Conservation (phyloP, 805 yeast genomes). For the Candida ipomoeae region DNA sequence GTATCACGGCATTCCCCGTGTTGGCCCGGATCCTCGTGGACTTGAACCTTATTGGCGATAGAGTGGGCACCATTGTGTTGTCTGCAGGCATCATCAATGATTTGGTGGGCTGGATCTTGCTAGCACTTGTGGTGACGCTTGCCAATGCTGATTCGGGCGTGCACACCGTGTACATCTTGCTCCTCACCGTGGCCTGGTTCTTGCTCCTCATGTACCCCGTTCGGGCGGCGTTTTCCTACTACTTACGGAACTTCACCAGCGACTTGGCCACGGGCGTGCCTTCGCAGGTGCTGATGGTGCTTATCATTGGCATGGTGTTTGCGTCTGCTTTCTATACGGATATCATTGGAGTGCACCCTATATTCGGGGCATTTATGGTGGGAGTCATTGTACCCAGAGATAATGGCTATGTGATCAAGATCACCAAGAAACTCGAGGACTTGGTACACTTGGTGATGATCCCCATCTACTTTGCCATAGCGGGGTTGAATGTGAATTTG, state of each 20-base stretch:
- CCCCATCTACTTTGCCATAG: slow-evolving; percentile 76
- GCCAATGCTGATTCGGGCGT: slow-evolving; percentile 71
- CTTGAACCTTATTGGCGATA: slow-evolving; percentile 61
- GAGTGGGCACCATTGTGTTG: slow-evolving; percentile 67
- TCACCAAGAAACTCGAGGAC: slow-evolving; percentile 76
- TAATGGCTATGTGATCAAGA: slow-evolving; percentile 61
- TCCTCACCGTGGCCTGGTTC: slow-evolving; percentile 69
- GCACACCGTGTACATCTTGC: slow-evolving; percentile 62
- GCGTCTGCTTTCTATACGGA: slow-evolving; percentile 74
- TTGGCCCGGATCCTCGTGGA: slow-evolving; percentile 75
- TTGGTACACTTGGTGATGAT: slow-evolving; percentile 65
- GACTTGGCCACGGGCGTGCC: slow-evolving; percentile 59
- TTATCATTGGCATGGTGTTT: slow-evolving; percentile 54
- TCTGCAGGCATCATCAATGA: slow-evolving; percentile 84
- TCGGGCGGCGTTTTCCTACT: slow-evolving; percentile 43
- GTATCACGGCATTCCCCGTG: slow-evolving; percentile 85
- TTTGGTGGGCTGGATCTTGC: slow-evolving; percentile 73
- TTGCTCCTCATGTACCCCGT: slow-evolving; percentile 56
- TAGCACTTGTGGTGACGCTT: slow-evolving; percentile 71
- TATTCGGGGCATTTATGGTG: slow-evolving; percentile 78
- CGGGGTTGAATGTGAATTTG: slow-evolving; percentile 69
- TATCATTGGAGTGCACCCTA: slow-evolving; percentile 81
- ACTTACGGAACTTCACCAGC: slow-evolving; percentile 44
- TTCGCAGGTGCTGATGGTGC: slow-evolving; percentile 55
- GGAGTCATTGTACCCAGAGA: slow-evolving; percentile 77